Percentiles rank a stretch among this genome's conserved stretches.
phyloP scores from a whole-genome alignment of 2,329 filamentous ascomycete species.

The Lasiodiplodia sp. region DNA sequence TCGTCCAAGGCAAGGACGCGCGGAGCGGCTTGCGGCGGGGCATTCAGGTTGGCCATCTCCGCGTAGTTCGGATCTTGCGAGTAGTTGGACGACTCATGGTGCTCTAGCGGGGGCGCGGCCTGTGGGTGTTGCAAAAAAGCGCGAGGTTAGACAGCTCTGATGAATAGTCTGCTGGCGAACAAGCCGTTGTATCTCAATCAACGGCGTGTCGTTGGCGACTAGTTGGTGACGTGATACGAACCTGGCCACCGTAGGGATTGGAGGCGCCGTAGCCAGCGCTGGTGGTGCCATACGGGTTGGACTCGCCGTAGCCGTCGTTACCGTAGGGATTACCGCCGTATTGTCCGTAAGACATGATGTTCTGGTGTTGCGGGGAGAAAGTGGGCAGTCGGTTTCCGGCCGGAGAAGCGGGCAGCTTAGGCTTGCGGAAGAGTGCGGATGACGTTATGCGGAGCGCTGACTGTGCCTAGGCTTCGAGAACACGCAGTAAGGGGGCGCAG shows the following conservation, averaged over 20 bases:
- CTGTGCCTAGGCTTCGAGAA: background rate
- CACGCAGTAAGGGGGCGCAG: conserved; percentile 15
- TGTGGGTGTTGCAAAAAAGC: conserved; percentile 32
- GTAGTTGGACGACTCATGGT: conserved; percentile 47
- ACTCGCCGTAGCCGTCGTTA: conserved; percentile 36
- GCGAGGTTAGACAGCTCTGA: conserved; percentile 36
- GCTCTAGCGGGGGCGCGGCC: conserved; percentile 39
- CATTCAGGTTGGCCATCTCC: conserved; percentile 21
- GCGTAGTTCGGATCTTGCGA: conserved; percentile 50
- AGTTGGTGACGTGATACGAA: conserved; percentile 16
- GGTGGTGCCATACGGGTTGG: conserved; percentile 48
- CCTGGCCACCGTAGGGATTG: conserved; percentile 48
- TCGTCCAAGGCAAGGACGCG: conserved; percentile 67
- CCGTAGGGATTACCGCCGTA: conserved; percentile 68
- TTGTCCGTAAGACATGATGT: conserved; percentile 50
- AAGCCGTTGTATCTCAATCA: background rate
- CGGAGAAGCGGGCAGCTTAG: conserved; percentile 17
- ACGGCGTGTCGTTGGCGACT: background rate
- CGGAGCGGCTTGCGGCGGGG: conserved; percentile 49
- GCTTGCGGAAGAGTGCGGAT: conserved; percentile 26
- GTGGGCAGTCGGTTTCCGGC: conserved; percentile 3
- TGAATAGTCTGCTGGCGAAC: background rate
- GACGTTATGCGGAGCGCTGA: conserved; percentile 28
- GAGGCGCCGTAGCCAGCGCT: conserved; percentile 34
- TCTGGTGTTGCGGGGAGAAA: conserved; percentile 33